phyloP scores from a whole-genome alignment of 2,329 filamentous ascomycete species.

The Aspergillus candidus region DNA sequence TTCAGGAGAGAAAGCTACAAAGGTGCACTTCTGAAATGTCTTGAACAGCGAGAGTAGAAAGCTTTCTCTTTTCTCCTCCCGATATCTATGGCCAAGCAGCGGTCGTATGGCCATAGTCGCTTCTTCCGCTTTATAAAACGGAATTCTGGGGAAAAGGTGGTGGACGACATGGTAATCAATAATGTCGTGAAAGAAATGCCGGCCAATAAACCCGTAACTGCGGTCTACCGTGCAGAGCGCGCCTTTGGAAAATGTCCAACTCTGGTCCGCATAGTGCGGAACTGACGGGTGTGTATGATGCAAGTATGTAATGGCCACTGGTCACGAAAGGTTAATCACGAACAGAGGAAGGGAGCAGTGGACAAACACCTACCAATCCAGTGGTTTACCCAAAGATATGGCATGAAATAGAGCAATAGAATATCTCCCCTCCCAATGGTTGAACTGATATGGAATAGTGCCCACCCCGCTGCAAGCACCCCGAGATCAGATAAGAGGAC shows the following conservation, averaged over 20 bases:
- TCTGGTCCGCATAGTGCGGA: constrained; percentile 52
- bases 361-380: constrained; percentile 49
- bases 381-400: constrained; percentile 43
- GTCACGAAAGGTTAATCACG: constrained; percentile 3
- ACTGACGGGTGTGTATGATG: constrained; percentile 60
- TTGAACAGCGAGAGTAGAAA: too few relatives aligned
- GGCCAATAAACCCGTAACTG: constrained; percentile 57
- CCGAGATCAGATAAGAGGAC: constrained; percentile 57
- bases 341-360: constrained; percentile 18
- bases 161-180: constrained; percentile 59
- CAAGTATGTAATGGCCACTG: constrained; percentile 67
- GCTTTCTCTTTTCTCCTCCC: too few relatives aligned
- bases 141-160: constrained; percentile 55
- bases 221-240: constrained; percentile 58
- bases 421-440: constrained; percentile 52
- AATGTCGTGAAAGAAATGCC: constrained; percentile 59
- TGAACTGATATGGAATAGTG: constrained; percentile 49
- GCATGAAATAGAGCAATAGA: constrained; percentile 53
- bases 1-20: too few relatives aligned
- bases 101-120: too few relatives aligned
- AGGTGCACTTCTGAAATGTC: too few relatives aligned
- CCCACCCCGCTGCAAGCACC: constrained; percentile 44
- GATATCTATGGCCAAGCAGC: too few relatives aligned
- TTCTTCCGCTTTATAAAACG: constrained; percentile 55
- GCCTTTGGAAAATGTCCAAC: constrained; percentile 57